These are phyloP conservation scores for Phytophthora idaei DNA, from an alignment of 352 stramenopile genomes.

Conservation along the genomic window DNA sequence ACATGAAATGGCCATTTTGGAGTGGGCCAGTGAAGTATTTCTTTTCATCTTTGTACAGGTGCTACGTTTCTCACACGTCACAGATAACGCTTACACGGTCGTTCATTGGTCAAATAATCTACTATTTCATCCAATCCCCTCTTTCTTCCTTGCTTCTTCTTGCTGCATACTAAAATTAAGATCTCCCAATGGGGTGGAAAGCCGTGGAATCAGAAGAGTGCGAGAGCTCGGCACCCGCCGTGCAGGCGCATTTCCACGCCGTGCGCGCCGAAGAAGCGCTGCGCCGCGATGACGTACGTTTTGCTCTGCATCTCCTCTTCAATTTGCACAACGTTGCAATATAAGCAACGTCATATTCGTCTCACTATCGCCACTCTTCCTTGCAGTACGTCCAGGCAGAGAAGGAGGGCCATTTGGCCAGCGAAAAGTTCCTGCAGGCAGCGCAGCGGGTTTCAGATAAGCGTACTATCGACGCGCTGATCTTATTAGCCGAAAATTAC, in stretches of 20 bases:
- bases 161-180: constrained; percentile 23
- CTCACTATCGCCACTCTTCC: not conserved
- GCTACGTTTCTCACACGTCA: constrained; percentile 19
- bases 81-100: constrained; percentile 1
- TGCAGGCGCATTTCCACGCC: constrained; percentile 85
- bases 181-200: constrained; percentile 58
- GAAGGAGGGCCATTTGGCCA: constrained; percentile 73
- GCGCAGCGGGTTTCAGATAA: constrained; percentile 61
- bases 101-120: constrained; percentile 3
- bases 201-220: constrained; percentile 72
- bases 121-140: constrained; percentile 17
- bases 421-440: constrained; percentile 70
- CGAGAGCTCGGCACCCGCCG: constrained; percentile 67
- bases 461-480: constrained; percentile 70
- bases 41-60: too few species aligned
- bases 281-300: constrained; percentile 58
- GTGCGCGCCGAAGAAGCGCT: constrained; percentile 70
- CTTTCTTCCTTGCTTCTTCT: not conserved
- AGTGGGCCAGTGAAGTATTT: too few species aligned
- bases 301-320: not conserved
- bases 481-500: constrained; percentile 81
- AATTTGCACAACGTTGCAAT: constrained; percentile 3
- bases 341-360: not conserved
- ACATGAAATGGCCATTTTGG: too few species aligned
- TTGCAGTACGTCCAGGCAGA: constrained; percentile 56